Conservation (phyloP, 805 yeast genomes). For the Pichia deserticola region DNA sequence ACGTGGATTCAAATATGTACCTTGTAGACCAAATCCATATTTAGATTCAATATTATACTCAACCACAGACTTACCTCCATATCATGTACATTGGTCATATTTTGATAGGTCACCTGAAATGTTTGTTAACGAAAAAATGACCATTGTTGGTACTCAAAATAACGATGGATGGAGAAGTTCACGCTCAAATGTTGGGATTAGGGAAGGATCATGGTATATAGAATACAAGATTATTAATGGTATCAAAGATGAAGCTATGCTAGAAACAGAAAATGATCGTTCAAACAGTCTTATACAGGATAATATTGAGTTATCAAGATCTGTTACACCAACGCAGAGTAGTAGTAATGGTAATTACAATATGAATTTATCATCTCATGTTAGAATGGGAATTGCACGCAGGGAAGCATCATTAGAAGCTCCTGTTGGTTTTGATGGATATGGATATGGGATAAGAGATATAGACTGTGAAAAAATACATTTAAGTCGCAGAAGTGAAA, state of each 20-base stretch:
- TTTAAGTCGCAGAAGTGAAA: constrained; percentile 55
- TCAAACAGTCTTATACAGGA: not conserved
- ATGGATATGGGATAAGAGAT: constrained; percentile 88
- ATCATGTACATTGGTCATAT: constrained; percentile 44
- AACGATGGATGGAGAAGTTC: constrained; percentile 69
- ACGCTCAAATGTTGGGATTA: constrained; percentile 64
- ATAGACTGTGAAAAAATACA: constrained; percentile 69
- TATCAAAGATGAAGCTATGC: constrained; percentile 9
- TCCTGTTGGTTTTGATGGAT: constrained; percentile 93
- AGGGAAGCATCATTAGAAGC: constrained; percentile 87
- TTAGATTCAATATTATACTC: constrained; percentile 54
- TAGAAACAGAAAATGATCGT: constrained; percentile 15
- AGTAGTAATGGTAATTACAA: not conserved
- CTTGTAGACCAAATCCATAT: constrained; percentile 65
- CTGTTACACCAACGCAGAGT: constrained; percentile 1
- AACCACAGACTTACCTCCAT: constrained; percentile 71
- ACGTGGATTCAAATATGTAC: constrained; percentile 72
- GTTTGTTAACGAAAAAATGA: constrained; percentile 30
- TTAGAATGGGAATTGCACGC: constrained; percentile 76
- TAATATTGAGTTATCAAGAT: not conserved
- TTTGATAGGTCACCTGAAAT: constrained; percentile 67
- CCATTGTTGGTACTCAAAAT: constrained; percentile 45
- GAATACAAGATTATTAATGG: constrained; percentile 52
- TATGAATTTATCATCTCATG: constrained; percentile 29
- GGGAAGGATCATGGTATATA: constrained; percentile 75